Conservation (phyloP, 257 asterid species). For the Coffea canephora region DNA sequence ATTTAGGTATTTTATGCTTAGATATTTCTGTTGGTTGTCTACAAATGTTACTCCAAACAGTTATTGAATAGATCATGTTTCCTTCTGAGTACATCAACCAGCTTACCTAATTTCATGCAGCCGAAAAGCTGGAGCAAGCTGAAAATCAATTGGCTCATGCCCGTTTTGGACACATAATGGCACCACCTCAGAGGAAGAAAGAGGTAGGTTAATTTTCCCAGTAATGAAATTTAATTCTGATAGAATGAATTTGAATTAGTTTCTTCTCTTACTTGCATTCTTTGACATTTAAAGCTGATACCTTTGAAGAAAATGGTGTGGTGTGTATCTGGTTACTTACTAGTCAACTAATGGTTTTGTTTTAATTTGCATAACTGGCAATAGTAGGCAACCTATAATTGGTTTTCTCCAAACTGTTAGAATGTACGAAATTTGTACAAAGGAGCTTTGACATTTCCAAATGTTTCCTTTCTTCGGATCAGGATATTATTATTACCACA, state of each 20-base stretch:
- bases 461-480: neutral
- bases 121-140: constrained; percentile 98
- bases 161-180: constrained; percentile 69
- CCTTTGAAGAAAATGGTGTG: neutral
- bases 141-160: constrained; percentile 89
- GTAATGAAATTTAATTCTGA: neutral
- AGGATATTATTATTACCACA: neutral
- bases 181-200: constrained; percentile 79
- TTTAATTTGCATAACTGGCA: neutral
- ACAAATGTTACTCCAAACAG: neutral
- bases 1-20: constrained; percentile 56
- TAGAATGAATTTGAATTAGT: too few species aligned
- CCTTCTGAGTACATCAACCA: constrained; percentile 5
- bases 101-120: constrained; percentile 41
- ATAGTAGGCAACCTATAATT: neutral
- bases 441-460: neutral
- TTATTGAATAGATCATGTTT: neutral
- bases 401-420: too few species aligned
- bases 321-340: neutral
- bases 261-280: neutral
- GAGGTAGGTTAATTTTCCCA: constrained; percentile 49
- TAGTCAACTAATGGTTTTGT: neutral
- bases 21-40: neutral
- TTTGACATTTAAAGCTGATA: neutral
- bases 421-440: neutral